Percentiles rank a stretch among this genome's conserved stretches.
phyloP scores from a whole-genome alignment of 106 monocot genomes.

The Dendrobium huoshanense region DNA sequence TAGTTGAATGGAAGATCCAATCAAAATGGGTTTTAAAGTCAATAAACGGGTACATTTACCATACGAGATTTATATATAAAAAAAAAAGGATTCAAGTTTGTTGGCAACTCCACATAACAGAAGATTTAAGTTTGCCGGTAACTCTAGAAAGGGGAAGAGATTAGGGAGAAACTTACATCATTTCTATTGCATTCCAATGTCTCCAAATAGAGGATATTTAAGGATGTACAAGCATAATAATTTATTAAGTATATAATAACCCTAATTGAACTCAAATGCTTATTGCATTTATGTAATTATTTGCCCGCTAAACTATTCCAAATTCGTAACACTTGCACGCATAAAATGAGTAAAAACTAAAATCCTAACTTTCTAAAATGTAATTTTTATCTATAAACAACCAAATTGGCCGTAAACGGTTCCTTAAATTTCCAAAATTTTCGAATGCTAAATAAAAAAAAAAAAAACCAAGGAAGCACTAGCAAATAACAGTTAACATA shows the following conservation, averaged over 20 bases:
- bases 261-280: too few relatives aligned
- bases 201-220: too few relatives aligned
- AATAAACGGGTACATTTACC: not conserved
- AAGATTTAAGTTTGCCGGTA: too few relatives aligned
- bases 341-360: not conserved
- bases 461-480: not conserved
- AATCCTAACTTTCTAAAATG: not conserved
- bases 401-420: not conserved
- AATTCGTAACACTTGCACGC: not conserved
- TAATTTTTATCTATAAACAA: not conserved
- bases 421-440: not conserved
- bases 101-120: too few relatives aligned
- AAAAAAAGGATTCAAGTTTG: too few relatives aligned
- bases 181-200: too few relatives aligned
- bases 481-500: not conserved
- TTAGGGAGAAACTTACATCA: too few relatives aligned
- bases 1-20: not conserved
- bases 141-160: too few relatives aligned
- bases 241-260: too few relatives aligned
- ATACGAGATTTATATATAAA: not conserved
- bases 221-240: too few relatives aligned
- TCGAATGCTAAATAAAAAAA: not conserved
- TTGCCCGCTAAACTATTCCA: too few relatives aligned
- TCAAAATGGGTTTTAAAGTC: not conserved
- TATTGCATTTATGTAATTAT: too few relatives aligned